Evolutionary conservation across 2,329 filamentous ascomycete species (phyloP).

Genomic region (Neofusicoccum kwambonambiense): DNA sequence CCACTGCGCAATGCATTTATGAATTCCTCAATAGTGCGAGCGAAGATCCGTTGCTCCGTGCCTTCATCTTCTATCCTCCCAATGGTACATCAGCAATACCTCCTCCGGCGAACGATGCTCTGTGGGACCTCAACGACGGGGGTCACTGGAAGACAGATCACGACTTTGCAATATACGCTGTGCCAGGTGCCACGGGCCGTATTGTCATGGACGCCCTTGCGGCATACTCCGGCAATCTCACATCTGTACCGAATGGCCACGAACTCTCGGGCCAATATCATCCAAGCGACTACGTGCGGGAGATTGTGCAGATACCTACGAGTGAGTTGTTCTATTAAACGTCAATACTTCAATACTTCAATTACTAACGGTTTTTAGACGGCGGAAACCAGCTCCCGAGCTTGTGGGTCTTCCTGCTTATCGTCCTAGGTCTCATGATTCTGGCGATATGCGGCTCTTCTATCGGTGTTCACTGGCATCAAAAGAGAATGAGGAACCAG

Average conservation of each 20-base stretch:
- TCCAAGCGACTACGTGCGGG: conserved; percentile 46
- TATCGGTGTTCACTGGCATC: conserved; percentile 72
- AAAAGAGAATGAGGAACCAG: conserved; percentile 66
- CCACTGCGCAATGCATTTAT: conserved; percentile 68
- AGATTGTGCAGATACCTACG: conserved; percentile 50
- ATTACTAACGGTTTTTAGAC: conserved; percentile 20
- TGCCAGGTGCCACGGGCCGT: conserved; percentile 66
- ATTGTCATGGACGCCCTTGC: conserved; percentile 70
- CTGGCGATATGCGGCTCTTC: conserved; percentile 67
- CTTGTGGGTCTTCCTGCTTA: conserved; percentile 75
- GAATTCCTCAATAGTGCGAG: conserved; percentile 66
- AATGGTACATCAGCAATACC: conserved; percentile 43
- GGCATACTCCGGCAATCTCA: conserved; percentile 74
- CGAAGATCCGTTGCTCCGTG: conserved; percentile 57
- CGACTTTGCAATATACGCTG: conserved; percentile 77
- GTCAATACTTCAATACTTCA: conserved; percentile 4
- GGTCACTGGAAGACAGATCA: conserved; percentile 70
- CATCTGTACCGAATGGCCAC: conserved; percentile 42
- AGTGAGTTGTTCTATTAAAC: not conserved
- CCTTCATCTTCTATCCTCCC: conserved; percentile 54
- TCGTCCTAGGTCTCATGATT: conserved; percentile 70
- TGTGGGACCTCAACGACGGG: conserved; percentile 70
- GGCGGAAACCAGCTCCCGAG: conserved; percentile 63
- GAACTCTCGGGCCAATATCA: conserved; percentile 39
- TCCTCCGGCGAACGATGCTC: conserved; percentile 64